Percentiles rank a stretch among this genome's conserved stretches.
phyloP scores from a whole-genome alignment of 768 basidiomycete species.

The Gloeopeniophorella convolvens region DNA sequence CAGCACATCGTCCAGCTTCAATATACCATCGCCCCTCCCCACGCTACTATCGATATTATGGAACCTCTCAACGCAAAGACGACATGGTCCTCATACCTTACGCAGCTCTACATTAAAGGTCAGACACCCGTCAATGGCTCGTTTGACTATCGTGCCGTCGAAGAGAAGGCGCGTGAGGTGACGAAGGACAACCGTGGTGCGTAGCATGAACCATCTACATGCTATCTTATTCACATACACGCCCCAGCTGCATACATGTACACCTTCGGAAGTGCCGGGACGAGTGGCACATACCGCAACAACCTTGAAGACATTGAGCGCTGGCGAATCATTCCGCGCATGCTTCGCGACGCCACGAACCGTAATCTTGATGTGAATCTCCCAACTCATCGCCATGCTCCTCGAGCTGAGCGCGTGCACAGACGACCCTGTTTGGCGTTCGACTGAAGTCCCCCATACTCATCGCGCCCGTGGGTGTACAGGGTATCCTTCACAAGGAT shows the following conservation, averaged over 20 bases:
- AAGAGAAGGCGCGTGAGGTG: slow-evolving; percentile 57
- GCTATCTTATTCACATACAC: not conserved
- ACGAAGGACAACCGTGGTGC: slow-evolving; percentile 51
- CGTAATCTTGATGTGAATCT: slow-evolving; percentile 52
- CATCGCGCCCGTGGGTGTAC: slow-evolving; percentile 65
- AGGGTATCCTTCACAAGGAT: slow-evolving; percentile 63
- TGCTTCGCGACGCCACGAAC: slow-evolving; percentile 56
- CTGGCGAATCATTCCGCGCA: slow-evolving; percentile 74
- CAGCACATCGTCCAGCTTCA: not conserved
- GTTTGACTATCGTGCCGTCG: slow-evolving; percentile 54
- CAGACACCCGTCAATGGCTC: slow-evolving; percentile 38
- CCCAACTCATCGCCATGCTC: not conserved
- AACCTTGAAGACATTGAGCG: slow-evolving; percentile 60
- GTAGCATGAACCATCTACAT: slow-evolving; percentile 12
- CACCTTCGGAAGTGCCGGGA: slow-evolving; percentile 71
- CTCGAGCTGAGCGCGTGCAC: not conserved
- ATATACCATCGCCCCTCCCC: not conserved
- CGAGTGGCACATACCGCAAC: slow-evolving; percentile 54
- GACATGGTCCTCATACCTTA: slow-evolving; percentile 8
- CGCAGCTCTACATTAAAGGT: not conserved
- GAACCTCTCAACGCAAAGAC: not conserved
- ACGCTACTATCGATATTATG: not conserved
- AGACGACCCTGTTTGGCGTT: slow-evolving; percentile 70
- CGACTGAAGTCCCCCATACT: slow-evolving; percentile 56
- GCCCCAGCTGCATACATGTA: slow-evolving; percentile 65